These are phyloP conservation scores for Ampelocalamus luodianensis DNA, from an alignment of 176 grass and related monocot species.

Conservation along the genomic window DNA sequence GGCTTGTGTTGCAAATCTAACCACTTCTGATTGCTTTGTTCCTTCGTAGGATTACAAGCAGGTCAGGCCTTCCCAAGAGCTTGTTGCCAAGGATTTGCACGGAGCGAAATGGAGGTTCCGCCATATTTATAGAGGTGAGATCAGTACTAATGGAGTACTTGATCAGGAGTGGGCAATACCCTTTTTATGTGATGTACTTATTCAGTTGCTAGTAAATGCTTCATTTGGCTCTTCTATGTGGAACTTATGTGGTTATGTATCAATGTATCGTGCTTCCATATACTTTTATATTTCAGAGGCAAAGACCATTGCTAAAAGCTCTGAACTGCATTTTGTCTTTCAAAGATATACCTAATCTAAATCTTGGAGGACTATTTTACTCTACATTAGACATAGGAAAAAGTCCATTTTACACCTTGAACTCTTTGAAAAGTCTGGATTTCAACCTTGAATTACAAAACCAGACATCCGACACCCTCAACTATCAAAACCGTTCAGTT, in stretches of 20 bases:
- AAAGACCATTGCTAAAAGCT: neutral
- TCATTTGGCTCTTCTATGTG: neutral
- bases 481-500: too few species aligned
- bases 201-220: neutral
- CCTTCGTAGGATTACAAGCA: slow-evolving; percentile 80
- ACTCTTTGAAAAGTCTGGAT: too few species aligned
- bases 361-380: neutral
- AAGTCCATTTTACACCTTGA: too few species aligned
- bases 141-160: slow-evolving; percentile 14
- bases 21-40: neutral
- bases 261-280: neutral
- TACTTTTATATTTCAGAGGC: neutral
- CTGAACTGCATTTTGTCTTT: neutral
- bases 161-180: neutral
- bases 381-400: neutral
- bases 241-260: neutral
- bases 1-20: slow-evolving; percentile 21
- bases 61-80: slow-evolving; percentile 97
- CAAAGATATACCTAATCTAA: neutral
- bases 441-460: too few species aligned
- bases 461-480: too few species aligned
- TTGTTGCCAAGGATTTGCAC: slow-evolving; percentile 94
- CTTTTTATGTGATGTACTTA: neutral
- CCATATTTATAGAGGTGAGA: slow-evolving; percentile 95
- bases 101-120: slow-evolving; percentile 86